These are phyloP conservation scores for Mycena rebaudengoi DNA, from an alignment of 768 basidiomycete species.

Conservation along the genomic window DNA sequence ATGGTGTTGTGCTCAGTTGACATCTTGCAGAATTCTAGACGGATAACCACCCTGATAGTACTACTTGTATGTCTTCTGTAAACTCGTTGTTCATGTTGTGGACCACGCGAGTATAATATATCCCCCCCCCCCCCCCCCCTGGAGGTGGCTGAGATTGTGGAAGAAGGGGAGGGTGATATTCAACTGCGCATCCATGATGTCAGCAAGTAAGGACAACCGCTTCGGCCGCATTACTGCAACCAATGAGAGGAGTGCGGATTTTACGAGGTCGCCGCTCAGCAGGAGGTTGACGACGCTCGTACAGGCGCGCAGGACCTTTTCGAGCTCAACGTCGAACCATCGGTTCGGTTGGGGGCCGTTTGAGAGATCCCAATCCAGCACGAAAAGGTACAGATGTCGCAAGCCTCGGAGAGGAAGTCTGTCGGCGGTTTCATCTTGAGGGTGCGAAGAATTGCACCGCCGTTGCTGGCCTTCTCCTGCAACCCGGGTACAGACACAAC, in stretches of 20 bases:
- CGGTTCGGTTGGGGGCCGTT: background rate
- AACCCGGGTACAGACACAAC: background rate
- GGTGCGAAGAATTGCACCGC: background rate
- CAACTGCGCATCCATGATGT: background rate
- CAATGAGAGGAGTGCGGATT: background rate
- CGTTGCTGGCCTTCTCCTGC: background rate
- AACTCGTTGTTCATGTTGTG: too few species aligned
- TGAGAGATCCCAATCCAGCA: background rate
- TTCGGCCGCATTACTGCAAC: background rate
- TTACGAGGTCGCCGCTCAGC: background rate
- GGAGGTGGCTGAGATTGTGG: background rate
- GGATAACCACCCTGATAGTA: too few species aligned
- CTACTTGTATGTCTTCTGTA: too few species aligned
- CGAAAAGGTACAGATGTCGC: background rate
- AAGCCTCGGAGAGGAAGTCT: background rate
- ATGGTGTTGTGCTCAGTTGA: too few species aligned
- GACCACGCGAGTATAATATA: too few species aligned
- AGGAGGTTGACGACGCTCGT: background rate
- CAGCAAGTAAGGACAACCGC: background rate
- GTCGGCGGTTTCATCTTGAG: background rate
- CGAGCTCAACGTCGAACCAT: background rate
- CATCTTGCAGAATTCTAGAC: too few species aligned
- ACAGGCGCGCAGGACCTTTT: background rate
- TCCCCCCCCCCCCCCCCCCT: too few species aligned
- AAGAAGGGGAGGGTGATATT: background rate